Evolutionary conservation across 2,329 filamentous ascomycete genomes (phyloP), one percentile per base, ranked within the genome.

Genomic region (Ceratocystis cacaofunesta): DNA sequence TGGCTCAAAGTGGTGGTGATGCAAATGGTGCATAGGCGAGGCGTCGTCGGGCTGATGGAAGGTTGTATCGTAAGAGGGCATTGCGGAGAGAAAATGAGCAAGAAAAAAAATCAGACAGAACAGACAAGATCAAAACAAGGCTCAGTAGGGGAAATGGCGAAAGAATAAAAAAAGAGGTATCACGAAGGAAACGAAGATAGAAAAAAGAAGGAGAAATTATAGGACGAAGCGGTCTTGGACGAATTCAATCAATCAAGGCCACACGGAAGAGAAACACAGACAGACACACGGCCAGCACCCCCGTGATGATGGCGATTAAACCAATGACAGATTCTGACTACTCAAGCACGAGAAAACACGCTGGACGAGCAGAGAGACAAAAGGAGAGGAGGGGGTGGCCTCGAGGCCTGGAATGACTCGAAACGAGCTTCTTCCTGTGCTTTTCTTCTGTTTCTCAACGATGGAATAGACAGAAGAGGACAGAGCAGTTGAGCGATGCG

Each of bases 161-260:
- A 36, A 12, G 32, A 36, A 36, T 50, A 19, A 19, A 52, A 22
- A 6, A 62, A 41, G 17, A 36, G 61, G 17, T 61, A 62, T 44
- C 25, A 63, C 57, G 65, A 57, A 65, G 63, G 28, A 63, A 62
- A 67, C 36, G 61, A 70, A 66, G 43, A 67, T 67, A 57, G n/a
- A 67, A 69, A 58, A 61, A 41, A 65, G 50, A 50, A 36, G 3
- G 36, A 66, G 55, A 68, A 68, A 61, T 19, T 57, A 66, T 62
- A 17, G 60, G 22, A 65, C 43, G 32, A 61, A 46, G 36, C 36
- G 10, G 36, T 41, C 8, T 12, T 41, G 12, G 10, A 15, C 36
- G 36, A 41, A 41, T 41, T 15, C 36, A 41, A 41, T 41, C 36
- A 41, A 41, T 41, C 36, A 15, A 15, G 12, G 10, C 36, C 36